Base-by-base conservation (phyloP, 2,329 filamentous ascomycete genomes). In the Colletotrichum spinosum region DNA sequence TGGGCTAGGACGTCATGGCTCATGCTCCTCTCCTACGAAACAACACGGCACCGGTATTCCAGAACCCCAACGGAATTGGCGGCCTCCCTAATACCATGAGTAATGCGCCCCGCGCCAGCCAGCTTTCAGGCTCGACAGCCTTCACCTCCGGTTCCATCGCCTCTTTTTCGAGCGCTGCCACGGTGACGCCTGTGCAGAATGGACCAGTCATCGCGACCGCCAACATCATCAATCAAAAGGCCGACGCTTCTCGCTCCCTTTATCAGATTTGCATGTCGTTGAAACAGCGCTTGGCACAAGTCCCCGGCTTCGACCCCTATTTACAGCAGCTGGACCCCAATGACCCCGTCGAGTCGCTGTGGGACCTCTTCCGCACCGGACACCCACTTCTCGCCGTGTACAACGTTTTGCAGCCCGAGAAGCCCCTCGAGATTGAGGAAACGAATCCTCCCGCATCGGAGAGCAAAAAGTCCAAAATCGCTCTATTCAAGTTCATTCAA, bases 191-290 rank as follows among this genome's bases (percentile, higher is more conserved):
- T 56, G 69, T 72, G 9, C 80, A 84, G 51, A 87, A 78, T 65
- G 78, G 83, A 50, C 87, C 87, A 66, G 87, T 94, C 67, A 82
- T 93, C 72, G 92, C 94, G 67, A 93, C 92, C 65, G 87, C 92
- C 77, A 97, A 97, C 78, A 97, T 99, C 77, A 97, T 99, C 84
- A 99, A 99, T 80, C 92, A 95, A 79, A 92, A 93, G 76, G 96
- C 94, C 76, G 94, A 97, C 77, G 94, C 96, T 70, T 93, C 92
- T 60, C 87, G 91, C 65, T 97, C 94, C 10, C 88, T 99, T 33
- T 99, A 97, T 79, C 95, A 98, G 79, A 97, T 97, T 77, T 98
- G 96, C 77, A 86, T 97, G 70, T 89, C 90, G 58, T 84, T 98
- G 67, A 93, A 92, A 76, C 89, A 91, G 79, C 89, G 96, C 68